Evolutionary conservation across 495 filamentous ascomycete species (phyloP).

Genomic region (Glonium stellatum): DNA sequence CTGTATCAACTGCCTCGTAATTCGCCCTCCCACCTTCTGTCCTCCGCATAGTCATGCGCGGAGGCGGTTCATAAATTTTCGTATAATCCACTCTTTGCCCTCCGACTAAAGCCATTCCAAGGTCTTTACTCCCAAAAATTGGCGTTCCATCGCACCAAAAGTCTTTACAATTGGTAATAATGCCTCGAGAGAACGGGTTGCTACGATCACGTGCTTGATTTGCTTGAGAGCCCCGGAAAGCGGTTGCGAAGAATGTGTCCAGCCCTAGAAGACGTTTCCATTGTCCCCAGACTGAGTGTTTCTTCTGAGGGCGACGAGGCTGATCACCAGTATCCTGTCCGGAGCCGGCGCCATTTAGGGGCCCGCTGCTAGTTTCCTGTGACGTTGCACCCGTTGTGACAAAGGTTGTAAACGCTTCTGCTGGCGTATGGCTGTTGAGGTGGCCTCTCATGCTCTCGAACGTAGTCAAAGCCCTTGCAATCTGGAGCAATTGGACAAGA

Average conservation of each 20-base stretch:
- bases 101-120: constrained; percentile 66
- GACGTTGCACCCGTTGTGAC: constrained; percentile 66
- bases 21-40: constrained; percentile 18
- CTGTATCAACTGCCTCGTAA: constrained; percentile 26
- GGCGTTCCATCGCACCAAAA: constrained; percentile 92
- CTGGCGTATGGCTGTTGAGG: constrained; percentile 45
- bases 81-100: constrained; percentile 80
- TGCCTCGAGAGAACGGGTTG: constrained; percentile 80
- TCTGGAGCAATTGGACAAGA: constrained; percentile 82
- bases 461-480: constrained; percentile 86
- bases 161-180: constrained; percentile 82
- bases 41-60: constrained; percentile 50
- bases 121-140: constrained; percentile 65
- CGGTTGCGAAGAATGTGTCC: constrained; percentile 80
- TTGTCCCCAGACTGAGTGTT: constrained; percentile 59
- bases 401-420: constrained; percentile 64
- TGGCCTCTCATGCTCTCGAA: constrained; percentile 88
- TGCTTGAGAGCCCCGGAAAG: constrained; percentile 49
- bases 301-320: constrained; percentile 30
- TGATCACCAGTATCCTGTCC: constrained; percentile 39
- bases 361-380: constrained; percentile 43
- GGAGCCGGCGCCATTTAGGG: constrained; percentile 41
- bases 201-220: constrained; percentile 48
- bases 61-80: constrained; percentile 77
- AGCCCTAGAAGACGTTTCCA: constrained; percentile 82